phyloP scores from a whole-genome alignment of 805 yeast genomes.

The Kregervanrija delftensis region DNA sequence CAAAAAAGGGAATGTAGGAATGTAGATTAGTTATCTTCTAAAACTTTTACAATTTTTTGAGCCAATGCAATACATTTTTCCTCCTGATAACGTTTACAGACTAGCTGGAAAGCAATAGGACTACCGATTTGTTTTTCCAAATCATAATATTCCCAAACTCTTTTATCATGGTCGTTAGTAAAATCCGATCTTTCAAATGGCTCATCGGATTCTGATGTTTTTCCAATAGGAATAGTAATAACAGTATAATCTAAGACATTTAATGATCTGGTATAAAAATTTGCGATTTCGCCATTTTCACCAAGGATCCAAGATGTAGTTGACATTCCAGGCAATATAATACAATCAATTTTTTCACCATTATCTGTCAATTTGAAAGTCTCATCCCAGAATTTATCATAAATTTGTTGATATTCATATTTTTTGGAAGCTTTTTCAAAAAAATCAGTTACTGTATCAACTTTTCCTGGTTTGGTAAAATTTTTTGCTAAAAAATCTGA shows the following conservation, averaged over 20 bases:
- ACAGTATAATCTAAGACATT: slow-evolving; percentile 48
- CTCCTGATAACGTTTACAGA: slow-evolving; percentile 50
- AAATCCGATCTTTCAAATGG: slow-evolving; percentile 29
- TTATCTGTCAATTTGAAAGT: slow-evolving; percentile 28
- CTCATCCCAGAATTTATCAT: slow-evolving; percentile 31
- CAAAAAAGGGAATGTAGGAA: no score
- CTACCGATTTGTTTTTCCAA: slow-evolving; percentile 34
- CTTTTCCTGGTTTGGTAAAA: slow-evolving; percentile 14
- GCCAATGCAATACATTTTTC: slow-evolving; percentile 44
- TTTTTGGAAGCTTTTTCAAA: slow-evolving; percentile 35
- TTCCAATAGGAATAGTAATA: slow-evolving; percentile 37
- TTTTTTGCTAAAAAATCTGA: slow-evolving; percentile 14
- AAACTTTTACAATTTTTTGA: neutral
- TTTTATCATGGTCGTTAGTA: slow-evolving; percentile 29
- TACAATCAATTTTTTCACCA: slow-evolving; percentile 40
- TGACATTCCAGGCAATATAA: slow-evolving; percentile 41
- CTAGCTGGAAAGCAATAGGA: slow-evolving; percentile 51
- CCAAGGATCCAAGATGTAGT: slow-evolving; percentile 36
- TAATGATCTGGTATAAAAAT: slow-evolving; percentile 49
- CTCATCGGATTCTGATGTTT: slow-evolving; percentile 31
- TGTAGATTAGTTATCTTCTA: neutral
- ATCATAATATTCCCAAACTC: slow-evolving; percentile 34
- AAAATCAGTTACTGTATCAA: slow-evolving; percentile 23
- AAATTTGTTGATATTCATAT: slow-evolving; percentile 29
- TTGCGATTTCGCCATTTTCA: slow-evolving; percentile 30